Evolutionary conservation across 768 basidiomycete species (phyloP), one percentile per base, ranked within the genome.

Genomic region (Goffeauzyma gilvescens): DNA sequence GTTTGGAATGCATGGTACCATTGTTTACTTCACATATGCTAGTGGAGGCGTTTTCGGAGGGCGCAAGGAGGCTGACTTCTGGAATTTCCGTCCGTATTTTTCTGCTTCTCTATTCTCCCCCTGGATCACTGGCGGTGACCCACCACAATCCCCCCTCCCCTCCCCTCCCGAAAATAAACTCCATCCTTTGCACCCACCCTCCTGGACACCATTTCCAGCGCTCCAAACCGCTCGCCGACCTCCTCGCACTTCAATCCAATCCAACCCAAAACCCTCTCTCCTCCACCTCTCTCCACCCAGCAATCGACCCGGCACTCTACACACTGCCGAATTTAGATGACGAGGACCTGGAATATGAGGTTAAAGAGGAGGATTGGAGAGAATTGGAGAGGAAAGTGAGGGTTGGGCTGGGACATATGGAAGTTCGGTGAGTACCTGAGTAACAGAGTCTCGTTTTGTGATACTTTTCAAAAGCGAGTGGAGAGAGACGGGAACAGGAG

Each of bases 101-200:
- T n/a, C n/a, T 9, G 9, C n/a, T 9, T 9, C n/a, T 30, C n/a
- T 9, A 9, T n/a, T 9, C n/a, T 30, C 9, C 28, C 28, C n/a
- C n/a, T n/a, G 28, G 9, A 9, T 9, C n/a, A 30, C 9, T 9
- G 28, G 28, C 28, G 9, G 28, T n/a, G 28, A 30, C n/a, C 28
- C 9, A n/a, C n/a, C n/a, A n/a, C 28, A 30, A 30, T 9, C n/a
- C 8, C 8, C n/a, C 28, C 28, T 30, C n/a, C n/a, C 9, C 28
- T 30, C 9, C 8, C 28, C 28, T 9, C 8, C 28, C n/a, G 28
- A 9, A 9, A 30, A 9, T n/a, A 9, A 9, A n/a, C 8, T 30
- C 9, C n/a, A 30, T 30, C 28, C n/a, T n/a, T 30, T 6, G 17
- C 21, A 20, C 78, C 13, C 65, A 76, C n/a, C 74, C 76, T 20